Percentiles rank a stretch among this genome's conserved stretches.
These are phyloP conservation scores for Lasiodiplodia gonubiensis DNA, from an alignment of 2,329 filamentous ascomycete species.

Conservation along the genomic window DNA sequence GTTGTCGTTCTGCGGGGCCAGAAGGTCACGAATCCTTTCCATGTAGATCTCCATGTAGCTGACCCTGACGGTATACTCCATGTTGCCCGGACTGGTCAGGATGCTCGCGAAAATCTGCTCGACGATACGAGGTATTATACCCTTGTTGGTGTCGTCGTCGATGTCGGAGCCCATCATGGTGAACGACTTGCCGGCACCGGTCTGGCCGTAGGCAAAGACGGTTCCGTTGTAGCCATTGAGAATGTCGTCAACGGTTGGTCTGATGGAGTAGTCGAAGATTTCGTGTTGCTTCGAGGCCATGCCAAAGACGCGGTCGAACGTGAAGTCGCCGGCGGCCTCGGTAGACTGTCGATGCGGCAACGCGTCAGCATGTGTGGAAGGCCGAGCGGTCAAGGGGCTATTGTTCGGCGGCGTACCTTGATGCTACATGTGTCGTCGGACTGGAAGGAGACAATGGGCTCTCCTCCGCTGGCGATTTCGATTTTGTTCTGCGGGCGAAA, in stretches of 20 bases:
- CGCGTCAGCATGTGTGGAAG: constrained; percentile 27
- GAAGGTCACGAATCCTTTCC: constrained; percentile 94
- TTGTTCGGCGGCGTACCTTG: constrained; percentile 64
- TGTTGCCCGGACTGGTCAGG: constrained; percentile 85
- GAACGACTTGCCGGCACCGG: constrained; percentile 97
- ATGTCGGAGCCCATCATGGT: constrained; percentile 99
- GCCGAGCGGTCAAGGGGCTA: not conserved
- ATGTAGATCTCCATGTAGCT: constrained; percentile 99
- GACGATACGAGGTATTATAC: constrained; percentile 95
- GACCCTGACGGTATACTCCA: constrained; percentile 98
- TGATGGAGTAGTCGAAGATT: constrained; percentile 98
- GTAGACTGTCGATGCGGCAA: constrained; percentile 64
- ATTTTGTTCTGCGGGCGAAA: constrained; percentile 97
- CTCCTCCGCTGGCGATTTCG: constrained; percentile 87
- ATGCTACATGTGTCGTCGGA: constrained; percentile 86
- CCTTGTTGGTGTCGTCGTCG: constrained; percentile 83
- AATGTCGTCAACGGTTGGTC: constrained; percentile 94
- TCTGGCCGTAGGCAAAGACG: constrained; percentile 98
- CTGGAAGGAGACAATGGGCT: constrained; percentile 89
- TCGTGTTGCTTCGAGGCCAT: constrained; percentile 90
- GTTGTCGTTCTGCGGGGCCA: constrained; percentile 93
- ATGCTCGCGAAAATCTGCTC: constrained; percentile 98
- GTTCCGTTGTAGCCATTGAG: constrained; percentile 99
- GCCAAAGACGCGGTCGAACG: constrained; percentile 96
- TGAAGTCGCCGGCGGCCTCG: constrained; percentile 81